Base-by-base conservation (phyloP, 805 yeast species). In the Peterozyma toletana region DNA sequence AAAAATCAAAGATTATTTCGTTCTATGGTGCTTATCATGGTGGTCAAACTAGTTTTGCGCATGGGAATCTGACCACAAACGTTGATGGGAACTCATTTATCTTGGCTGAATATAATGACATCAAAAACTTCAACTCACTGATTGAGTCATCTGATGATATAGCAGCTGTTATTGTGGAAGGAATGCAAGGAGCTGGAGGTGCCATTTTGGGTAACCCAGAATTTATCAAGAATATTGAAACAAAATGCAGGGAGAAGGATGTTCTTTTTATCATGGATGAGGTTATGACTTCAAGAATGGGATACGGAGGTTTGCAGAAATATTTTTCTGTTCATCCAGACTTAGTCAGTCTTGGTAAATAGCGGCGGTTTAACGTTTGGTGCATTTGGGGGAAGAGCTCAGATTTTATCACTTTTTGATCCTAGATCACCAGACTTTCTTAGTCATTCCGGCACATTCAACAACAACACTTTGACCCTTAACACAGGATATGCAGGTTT, bases 291-390 rank as follows among this genome's bases (percentile, higher is more conserved):
- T 46, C 49, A 9, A 29, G 51, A 29, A 21, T 48, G 37, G 35
- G 42, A 10, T 46, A 36, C 30, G 51, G 51, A 11, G 51, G 51
- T 2, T 34, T 48, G 13, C 51, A 46, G 17, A 33, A 15, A 29
- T 17, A 27, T 18, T 41, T 43, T 16, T 39, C 33, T 2, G 30
- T 48, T 9, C 30, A 37, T 17, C 51, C 51, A 13, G 51, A 48
- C 36, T 17, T 48, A 11, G 35, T 39, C 9, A 40, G 45, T 21
- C 37, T 48, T 30, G 51, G 51, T 29, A 48, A 48, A 35, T 48
- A 48, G 51, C 3, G 49, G 51, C 10, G 51, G 51, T 5, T 39
- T 48, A 33, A 39, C 51, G 4, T 38, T 46, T 41, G 51, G 51
- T 3, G 48, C 46, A 11, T 48, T 48, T 40, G 51, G 51, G 9